Evolutionary conservation across 2,329 filamentous ascomycete species (phyloP).

Genomic region (Cladosporium sp.): DNA sequence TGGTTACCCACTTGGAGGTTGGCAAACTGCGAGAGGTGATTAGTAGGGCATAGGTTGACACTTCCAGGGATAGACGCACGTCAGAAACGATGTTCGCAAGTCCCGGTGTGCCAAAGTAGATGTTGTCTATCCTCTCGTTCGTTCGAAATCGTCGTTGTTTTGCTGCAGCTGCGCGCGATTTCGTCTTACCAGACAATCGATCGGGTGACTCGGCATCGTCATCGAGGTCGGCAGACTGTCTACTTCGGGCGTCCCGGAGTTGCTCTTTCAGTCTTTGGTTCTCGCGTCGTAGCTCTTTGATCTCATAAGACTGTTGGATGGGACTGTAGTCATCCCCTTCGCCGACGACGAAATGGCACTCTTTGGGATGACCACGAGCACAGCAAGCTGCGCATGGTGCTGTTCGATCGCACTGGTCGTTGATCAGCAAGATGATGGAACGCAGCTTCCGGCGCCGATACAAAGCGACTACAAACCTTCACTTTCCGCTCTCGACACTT

Average conservation of each 20-base stretch:
- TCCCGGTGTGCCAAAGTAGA: constrained; percentile 49
- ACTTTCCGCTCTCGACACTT: constrained; percentile 48
- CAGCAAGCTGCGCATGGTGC: constrained; percentile 48
- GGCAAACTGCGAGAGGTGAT: constrained; percentile 34
- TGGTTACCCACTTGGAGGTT: constrained; percentile 37
- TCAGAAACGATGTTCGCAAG: constrained; percentile 45
- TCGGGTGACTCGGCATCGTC: constrained; percentile 31
- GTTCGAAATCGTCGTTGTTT: constrained; percentile 34
- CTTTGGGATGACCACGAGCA: constrained; percentile 43
- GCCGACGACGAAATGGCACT: constrained; percentile 43
- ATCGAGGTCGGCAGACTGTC: constrained; percentile 34
- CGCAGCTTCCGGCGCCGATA: background rate
- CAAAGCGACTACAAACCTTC: constrained; percentile 34
- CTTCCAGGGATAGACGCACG: constrained; percentile 29
- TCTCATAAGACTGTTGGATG: constrained; percentile 46
- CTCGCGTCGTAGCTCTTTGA: constrained; percentile 43
- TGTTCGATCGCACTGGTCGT: constrained; percentile 43
- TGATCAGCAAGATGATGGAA: constrained; percentile 7
- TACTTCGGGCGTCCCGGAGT: constrained; percentile 30
- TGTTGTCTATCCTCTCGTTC: constrained; percentile 40
- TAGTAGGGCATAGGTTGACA: background rate
- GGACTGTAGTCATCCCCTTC: constrained; percentile 45
- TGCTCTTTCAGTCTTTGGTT: constrained; percentile 43
- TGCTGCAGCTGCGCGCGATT: constrained; percentile 22
- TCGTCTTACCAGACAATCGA: constrained; percentile 21